A percentile compares a stretch with the other conserved stretches of the same genome.
Evolutionary conservation across 129 eudicot species (phyloP).

Genomic region (Artemisia tridentata): DNA sequence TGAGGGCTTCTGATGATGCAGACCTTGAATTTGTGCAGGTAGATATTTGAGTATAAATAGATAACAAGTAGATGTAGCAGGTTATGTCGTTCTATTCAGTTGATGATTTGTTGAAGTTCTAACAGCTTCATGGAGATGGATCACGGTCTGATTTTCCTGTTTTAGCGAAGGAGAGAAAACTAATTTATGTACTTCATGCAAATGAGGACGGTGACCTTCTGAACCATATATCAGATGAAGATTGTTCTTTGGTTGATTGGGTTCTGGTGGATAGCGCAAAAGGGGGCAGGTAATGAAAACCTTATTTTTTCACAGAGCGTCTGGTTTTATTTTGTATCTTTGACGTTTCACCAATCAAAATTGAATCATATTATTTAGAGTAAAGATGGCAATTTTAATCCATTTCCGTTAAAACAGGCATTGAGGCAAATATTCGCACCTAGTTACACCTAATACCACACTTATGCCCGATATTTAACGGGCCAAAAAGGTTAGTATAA

Average conservation of each 20-base stretch:
- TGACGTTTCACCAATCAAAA: no score
- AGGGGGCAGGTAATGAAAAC: conserved; percentile 66
- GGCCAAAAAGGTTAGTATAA: no score
- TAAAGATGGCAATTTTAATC: no score
- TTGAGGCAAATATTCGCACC: no score
- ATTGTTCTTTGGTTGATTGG: conserved; percentile 87
- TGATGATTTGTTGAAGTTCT: conserved; percentile 17
- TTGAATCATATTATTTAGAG: no score
- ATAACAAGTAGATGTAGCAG: neutral
- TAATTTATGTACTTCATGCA: conserved; percentile 87
- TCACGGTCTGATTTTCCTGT: conserved; percentile 68
- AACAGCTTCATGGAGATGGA: conserved; percentile 91
- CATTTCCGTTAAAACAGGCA: no score
- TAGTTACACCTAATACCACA: no score
- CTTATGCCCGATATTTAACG: no score
- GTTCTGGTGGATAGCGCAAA: conserved; percentile 87
- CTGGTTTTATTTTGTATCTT: no score
- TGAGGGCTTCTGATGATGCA: conserved; percentile 70
- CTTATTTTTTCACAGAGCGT: no score
- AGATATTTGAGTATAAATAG: neutral
- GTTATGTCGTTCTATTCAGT: neutral
- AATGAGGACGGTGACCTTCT: conserved; percentile 67
- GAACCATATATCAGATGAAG: conserved; percentile 68
- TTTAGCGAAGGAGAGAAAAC: conserved; percentile 44
- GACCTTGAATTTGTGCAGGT: conserved; percentile 93